phyloP scores from a whole-genome alignment of 805 yeast species.

The Lipomyces oligophaga region DNA sequence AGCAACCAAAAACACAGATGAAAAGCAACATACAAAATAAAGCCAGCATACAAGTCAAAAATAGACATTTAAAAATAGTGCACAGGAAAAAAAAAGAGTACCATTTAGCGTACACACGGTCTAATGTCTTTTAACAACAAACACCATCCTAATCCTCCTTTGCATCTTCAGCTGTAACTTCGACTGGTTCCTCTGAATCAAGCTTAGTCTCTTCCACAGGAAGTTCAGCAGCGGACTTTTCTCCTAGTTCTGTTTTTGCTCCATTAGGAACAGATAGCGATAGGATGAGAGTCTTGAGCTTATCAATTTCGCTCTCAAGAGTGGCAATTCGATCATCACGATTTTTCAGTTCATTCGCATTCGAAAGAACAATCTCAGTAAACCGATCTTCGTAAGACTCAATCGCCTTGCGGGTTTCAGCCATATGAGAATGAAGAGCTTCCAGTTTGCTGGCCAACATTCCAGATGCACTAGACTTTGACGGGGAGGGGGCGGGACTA shows the following conservation, averaged over 20 bases:
- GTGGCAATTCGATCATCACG: constrained; percentile 27
- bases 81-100: too few species aligned
- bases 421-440: constrained; percentile 13
- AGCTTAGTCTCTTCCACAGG: not conserved
- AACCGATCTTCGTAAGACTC: constrained; percentile 23
- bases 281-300: constrained; percentile 14
- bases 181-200: not conserved
- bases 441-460: constrained; percentile 17
- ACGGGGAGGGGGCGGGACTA: constrained; percentile 11
- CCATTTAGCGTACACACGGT: too few species aligned
- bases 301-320: constrained; percentile 29
- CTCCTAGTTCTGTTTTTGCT: too few species aligned
- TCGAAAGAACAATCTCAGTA: constrained; percentile 11
- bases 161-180: too few species aligned
- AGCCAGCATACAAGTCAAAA: too few species aligned
- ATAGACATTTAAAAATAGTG: too few species aligned
- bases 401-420: constrained; percentile 9
- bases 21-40: too few species aligned
- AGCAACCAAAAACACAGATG: too few species aligned
- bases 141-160: too few species aligned
- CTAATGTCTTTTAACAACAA: too few species aligned
- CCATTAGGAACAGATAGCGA: too few species aligned
- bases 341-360: constrained; percentile 26
- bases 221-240: too few species aligned
- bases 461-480: constrained; percentile 10